Conservation (phyloP, 2,329 filamentous ascomycete species). For the Polytolypa hystricis region DNA sequence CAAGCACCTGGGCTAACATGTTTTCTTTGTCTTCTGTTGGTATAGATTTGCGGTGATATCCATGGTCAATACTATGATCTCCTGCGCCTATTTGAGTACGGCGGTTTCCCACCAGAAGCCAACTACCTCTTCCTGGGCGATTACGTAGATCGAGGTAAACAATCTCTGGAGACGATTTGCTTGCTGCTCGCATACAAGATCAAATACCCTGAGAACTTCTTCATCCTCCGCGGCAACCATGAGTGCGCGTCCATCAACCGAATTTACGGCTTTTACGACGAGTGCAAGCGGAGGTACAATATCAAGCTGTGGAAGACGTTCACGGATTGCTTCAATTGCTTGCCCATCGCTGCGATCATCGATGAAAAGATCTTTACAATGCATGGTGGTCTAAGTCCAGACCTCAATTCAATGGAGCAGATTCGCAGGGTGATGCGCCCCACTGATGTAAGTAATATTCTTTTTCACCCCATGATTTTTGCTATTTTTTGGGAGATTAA, state of each 20-base stretch:
- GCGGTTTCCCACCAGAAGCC: slow-evolving; percentile 93
- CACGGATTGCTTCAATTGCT: slow-evolving; percentile 98
- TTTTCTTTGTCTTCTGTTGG: slow-evolving; percentile 4
- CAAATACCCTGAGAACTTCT: slow-evolving; percentile 99
- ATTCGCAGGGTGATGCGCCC: slow-evolving; percentile 98
- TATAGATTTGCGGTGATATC: slow-evolving; percentile 95
- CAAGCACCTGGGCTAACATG: neutral
- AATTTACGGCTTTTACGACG: slow-evolving; percentile 99
- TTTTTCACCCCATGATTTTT: slow-evolving; percentile 4
- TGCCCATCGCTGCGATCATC: slow-evolving; percentile 96
- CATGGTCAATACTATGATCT: slow-evolving; percentile 99
- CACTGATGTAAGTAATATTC: slow-evolving; percentile 68
- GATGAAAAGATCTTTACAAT: slow-evolving; percentile 99
- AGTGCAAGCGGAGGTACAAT: slow-evolving; percentile 98
- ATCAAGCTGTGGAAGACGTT: slow-evolving; percentile 99
- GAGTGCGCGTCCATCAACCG: slow-evolving; percentile 98
- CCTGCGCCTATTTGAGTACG: slow-evolving; percentile 93
- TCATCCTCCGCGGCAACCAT: slow-evolving; percentile 96
- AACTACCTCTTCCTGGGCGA: slow-evolving; percentile 99
- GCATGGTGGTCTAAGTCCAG: slow-evolving; percentile 94
- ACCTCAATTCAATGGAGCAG: slow-evolving; percentile 99
- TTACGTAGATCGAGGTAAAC: slow-evolving; percentile 98
- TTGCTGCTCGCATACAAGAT: slow-evolving; percentile 97
- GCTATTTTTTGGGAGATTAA: slow-evolving; percentile 10
- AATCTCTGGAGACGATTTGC: slow-evolving; percentile 97